phyloP scores from a whole-genome alignment of 2,329 filamentous ascomycete genomes.

The Nectriaceae sp. region DNA sequence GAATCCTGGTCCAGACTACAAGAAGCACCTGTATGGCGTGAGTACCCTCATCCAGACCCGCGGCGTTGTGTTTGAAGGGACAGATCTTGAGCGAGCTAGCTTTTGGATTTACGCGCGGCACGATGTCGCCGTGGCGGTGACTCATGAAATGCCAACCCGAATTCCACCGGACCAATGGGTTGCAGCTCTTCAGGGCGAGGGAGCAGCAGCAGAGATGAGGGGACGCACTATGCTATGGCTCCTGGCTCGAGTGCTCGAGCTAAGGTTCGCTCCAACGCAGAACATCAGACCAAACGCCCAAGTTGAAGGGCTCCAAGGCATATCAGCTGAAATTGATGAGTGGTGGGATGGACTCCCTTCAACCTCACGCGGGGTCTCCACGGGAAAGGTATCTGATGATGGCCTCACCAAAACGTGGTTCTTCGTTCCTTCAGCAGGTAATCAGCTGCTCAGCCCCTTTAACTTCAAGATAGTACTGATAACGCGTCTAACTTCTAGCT shows the following conservation, averaged over 20 bases:
- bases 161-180: neutral
- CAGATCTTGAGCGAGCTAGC: constrained; percentile 7
- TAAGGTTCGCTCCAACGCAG: neutral
- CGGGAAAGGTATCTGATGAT: neutral
- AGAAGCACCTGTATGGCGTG: constrained; percentile 7
- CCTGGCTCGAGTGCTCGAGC: neutral
- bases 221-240: neutral
- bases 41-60: constrained; percentile 2
- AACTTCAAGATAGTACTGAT: too few relatives aligned
- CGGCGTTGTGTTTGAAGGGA: neutral
- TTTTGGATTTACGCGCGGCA: constrained; percentile 14
- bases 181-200: neutral
- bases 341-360: neutral
- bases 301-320: neutral
- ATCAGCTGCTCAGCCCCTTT: too few relatives aligned
- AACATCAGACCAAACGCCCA: neutral
- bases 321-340: neutral
- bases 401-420: neutral
- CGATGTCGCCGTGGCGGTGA: constrained; percentile 7
- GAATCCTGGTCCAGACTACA: constrained; percentile 3
- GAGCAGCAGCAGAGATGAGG: neutral
- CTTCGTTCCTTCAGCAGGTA: neutral
- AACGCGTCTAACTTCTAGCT: too few relatives aligned
- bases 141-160: constrained; percentile 1
- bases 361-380: neutral